These are phyloP conservation scores for Lecanicillium sp. DNA, from an alignment of 2,329 filamentous ascomycete genomes.

Conservation along the genomic window DNA sequence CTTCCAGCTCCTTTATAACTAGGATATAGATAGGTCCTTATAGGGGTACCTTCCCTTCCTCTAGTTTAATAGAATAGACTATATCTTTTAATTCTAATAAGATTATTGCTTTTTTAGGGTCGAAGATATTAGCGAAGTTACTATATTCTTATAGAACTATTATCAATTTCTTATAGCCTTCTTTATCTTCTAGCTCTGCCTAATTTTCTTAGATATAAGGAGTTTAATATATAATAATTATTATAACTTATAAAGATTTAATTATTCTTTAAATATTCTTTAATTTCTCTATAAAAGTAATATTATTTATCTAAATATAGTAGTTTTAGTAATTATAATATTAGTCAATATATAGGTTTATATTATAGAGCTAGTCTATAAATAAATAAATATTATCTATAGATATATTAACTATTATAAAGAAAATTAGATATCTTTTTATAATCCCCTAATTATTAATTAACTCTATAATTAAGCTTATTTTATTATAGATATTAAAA, in stretches of 20 bases:
- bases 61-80: conserved; percentile 8
- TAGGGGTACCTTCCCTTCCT: conserved; percentile 1
- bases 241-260: no score
- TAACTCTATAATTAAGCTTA: no score
- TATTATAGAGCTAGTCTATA: no score
- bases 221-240: no score
- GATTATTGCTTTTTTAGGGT: conserved; percentile 3
- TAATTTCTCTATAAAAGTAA: no score
- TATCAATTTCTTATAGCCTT: not conserved
- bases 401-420: not conserved
- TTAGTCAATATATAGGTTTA: conserved; percentile 3
- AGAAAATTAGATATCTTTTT: conserved; percentile 5
- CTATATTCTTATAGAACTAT: conserved; percentile 4
- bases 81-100: not conserved
- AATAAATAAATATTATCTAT: conserved; percentile 3
- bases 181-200: no score
- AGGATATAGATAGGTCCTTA: conserved; percentile 8
- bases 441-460: conserved; percentile 1
- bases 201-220: no score
- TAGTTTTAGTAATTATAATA: conserved; percentile 2
- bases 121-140: conserved; percentile 1
- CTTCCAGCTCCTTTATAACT: conserved; percentile 5
- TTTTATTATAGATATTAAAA: no score
- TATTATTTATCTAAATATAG: not conserved
- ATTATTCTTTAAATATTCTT: no score